Percentiles rank a stretch among this genome's conserved stretches.
phyloP scores from a whole-genome alignment of 1,284 basidiomycete genomes.

The Exobasidium cylindrosporum region DNA sequence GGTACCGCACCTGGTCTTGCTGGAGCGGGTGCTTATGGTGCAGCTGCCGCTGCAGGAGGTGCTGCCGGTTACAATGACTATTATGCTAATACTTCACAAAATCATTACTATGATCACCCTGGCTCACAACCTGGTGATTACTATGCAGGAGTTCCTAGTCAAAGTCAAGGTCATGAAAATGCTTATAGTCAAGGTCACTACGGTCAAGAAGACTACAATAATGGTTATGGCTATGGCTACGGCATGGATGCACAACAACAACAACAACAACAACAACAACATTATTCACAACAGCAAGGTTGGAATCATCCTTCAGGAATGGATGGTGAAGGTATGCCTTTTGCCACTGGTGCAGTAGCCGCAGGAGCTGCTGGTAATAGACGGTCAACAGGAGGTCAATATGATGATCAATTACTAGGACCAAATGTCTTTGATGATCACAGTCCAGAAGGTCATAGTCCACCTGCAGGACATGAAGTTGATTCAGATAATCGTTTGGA shows the following conservation, averaged over 20 bases:
- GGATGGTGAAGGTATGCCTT: constrained; percentile 23
- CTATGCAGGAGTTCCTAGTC: not conserved
- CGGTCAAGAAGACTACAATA: constrained; percentile 8
- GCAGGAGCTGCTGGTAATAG: not conserved
- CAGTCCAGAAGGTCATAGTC: constrained; percentile 13
- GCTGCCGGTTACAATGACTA: constrained; percentile 41
- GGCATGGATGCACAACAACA: not conserved
- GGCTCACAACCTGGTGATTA: constrained; percentile 1
- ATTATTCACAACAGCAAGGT: constrained; percentile 17
- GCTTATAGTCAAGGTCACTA: constrained; percentile 13
- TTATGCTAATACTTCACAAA: constrained; percentile 22
- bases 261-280: constrained; percentile 1
- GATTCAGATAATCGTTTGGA: constrained; percentile 37
- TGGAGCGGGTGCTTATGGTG: constrained; percentile 49
- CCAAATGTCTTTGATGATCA: constrained; percentile 40
- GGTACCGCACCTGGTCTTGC: constrained; percentile 40
- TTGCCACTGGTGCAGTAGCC: constrained; percentile 15
- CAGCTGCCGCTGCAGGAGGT: constrained; percentile 25
- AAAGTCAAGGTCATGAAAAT: constrained; percentile 12
- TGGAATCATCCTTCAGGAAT: constrained; percentile 25
- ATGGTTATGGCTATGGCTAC: constrained; percentile 11
- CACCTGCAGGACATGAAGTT: constrained; percentile 18
- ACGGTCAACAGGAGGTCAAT: constrained; percentile 18
- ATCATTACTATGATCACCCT: constrained; percentile 13
- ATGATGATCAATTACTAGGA: constrained; percentile 17